Evolutionary conservation across 495 filamentous ascomycete genomes (phyloP).

Genomic region (Annulohypoxylon bovei): DNA sequence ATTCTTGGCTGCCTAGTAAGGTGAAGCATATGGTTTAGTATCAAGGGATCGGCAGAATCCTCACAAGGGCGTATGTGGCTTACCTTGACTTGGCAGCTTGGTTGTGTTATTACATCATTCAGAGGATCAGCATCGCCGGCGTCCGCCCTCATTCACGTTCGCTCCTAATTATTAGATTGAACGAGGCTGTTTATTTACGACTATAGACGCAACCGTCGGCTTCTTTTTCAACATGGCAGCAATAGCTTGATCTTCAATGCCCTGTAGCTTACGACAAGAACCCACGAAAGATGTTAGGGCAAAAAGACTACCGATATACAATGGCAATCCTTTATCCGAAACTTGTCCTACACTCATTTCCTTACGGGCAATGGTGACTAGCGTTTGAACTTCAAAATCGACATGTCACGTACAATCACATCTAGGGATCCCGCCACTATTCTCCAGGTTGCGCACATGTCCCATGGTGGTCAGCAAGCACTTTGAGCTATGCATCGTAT

Average conservation of each 20-base stretch:
- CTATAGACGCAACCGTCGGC: neutral
- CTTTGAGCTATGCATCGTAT: neutral
- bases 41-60: neutral
- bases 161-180: neutral
- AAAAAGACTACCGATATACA: no score
- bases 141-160: neutral
- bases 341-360: neutral
- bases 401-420: neutral
- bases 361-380: neutral
- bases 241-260: neutral
- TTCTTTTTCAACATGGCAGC: neutral
- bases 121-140: neutral
- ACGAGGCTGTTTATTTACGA: neutral
- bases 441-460: neutral
- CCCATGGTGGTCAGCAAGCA: neutral
- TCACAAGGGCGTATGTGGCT: neutral
- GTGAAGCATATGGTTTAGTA: neutral
- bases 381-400: neutral
- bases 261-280: neutral
- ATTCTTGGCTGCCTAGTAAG: neutral
- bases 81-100: neutral
- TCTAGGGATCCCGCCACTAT: neutral
- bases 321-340: neutral
- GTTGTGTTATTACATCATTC: neutral
- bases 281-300: neutral